Evolutionary conservation across 106 monocot genomes (phyloP), one percentile per base, ranked within the genome.

Genomic region (Xerophyta viscosa): DNA sequence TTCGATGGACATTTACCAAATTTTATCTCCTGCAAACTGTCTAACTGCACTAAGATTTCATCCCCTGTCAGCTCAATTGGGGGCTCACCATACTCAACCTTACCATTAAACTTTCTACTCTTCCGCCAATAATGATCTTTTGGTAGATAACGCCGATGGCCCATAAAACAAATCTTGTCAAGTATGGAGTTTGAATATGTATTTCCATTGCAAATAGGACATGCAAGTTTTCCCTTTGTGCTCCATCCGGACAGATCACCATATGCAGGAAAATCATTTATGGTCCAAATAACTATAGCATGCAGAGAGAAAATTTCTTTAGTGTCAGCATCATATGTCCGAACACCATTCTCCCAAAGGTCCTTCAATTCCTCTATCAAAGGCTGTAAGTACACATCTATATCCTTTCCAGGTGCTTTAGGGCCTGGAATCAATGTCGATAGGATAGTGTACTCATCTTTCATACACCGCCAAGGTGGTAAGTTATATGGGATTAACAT

Each of bases 211-310:
- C 48, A 61, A 48, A 31, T 9, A 18, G 47, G 61, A 23, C 61
- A 61, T 31, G 48, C 47, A 12, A 48, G 22, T 0, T 15, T 19
- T 24, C 59, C 68, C 11, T 72, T 50, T 1, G 65, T 73, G 11
- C 50, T 50, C 54, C 48, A 71, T 2, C 48, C 48, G 1, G 56
- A 65, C 22, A 72, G 49, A 21, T 36, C 42, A 0, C 9, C 48
- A 58, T 65, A 65, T 27, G 54, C 54, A 20, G 23, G 37, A 50
- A 62, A 62, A 23, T 48, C 62, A 37, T 37, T 50, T 14, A 62
- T 50, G 14, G 62, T 62, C 48, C 62, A 62, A 11, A 62, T 2
- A n/a, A 39, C 12, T 13, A 22, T 14, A 13, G 21, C 58, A 7
- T 27, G 46, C 57, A 72, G 41, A 3, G 0, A 8, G 41, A 72